Conservation (phyloP, 2,329 filamentous ascomycete species). For the Xylaria sp. region DNA sequence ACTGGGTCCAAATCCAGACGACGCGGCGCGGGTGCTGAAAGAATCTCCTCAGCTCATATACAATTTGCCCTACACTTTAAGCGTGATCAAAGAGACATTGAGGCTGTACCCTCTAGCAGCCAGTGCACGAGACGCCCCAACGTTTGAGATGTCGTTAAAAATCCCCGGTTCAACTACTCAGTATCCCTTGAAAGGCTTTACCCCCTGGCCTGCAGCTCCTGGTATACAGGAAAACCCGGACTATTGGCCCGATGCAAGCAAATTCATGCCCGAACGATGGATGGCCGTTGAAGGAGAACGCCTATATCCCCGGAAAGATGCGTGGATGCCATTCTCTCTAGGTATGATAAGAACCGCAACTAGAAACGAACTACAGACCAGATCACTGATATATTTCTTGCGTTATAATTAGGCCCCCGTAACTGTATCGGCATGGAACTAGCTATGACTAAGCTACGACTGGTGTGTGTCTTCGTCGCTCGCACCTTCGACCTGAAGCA, state of each 20-base stretch:
- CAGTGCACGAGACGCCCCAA: not conserved
- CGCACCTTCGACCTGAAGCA: conserved; percentile 61
- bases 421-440: conserved; percentile 67
- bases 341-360: not conserved
- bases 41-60: conserved; percentile 7
- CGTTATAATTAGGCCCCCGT: conserved; percentile 53
- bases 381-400: not conserved
- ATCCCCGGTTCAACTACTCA: not conserved
- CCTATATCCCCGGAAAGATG: conserved; percentile 49
- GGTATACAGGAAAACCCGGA: conserved; percentile 40
- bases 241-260: conserved; percentile 45
- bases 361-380: not conserved
- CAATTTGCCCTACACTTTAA: conserved; percentile 15
- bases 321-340: conserved; percentile 63
- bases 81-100: conserved; percentile 24
- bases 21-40: not conserved
- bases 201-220: conserved; percentile 38
- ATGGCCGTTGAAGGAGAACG: conserved; percentile 39
- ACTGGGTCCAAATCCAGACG: conserved; percentile 5
- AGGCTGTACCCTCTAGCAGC: conserved; percentile 11
- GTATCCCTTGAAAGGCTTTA: conserved; percentile 1
- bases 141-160: not conserved
- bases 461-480: conserved; percentile 59
- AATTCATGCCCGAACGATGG: conserved; percentile 51
- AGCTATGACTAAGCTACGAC: conserved; percentile 61